Evolutionary conservation across 345 rosid genomes (phyloP).

Genomic region (Hibiscus tridactylites): DNA sequence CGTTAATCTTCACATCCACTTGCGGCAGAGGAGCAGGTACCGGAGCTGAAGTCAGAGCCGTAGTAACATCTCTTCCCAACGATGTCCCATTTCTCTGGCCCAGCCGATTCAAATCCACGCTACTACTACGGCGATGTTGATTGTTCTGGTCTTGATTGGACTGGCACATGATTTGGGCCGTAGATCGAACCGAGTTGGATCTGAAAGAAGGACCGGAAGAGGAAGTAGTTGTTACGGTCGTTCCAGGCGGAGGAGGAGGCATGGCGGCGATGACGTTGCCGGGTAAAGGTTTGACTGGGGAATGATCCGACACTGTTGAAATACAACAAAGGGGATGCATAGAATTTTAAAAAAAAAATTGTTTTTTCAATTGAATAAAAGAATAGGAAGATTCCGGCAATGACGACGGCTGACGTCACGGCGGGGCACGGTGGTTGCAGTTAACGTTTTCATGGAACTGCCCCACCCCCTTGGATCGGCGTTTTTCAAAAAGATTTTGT

Average conservation of each 20-base stretch:
- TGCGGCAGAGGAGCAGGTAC: constrained; percentile 23
- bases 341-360: not conserved
- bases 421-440: not conserved
- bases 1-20: constrained; percentile 69
- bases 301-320: constrained; percentile 11
- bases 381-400: not conserved
- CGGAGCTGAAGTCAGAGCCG: not conserved
- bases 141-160: not conserved
- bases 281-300: not conserved
- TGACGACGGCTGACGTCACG: not conserved
- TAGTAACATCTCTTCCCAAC: not conserved
- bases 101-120: constrained; percentile 14
- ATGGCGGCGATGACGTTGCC: not conserved
- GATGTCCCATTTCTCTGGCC: constrained; percentile 8
- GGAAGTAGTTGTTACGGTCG: not conserved
- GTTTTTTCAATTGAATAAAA: not conserved
- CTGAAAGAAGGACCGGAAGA: constrained; percentile 4
- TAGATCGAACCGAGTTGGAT: constrained; percentile 12
- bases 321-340: constrained; percentile 12
- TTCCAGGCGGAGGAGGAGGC: not conserved
- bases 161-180: not conserved
- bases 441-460: not conserved
- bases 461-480: not conserved
- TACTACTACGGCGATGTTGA: not conserved
- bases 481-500: not conserved